Evolutionary conservation across 495 filamentous ascomycete genomes (phyloP).

Genomic region (Lentithecium fluviatile): DNA sequence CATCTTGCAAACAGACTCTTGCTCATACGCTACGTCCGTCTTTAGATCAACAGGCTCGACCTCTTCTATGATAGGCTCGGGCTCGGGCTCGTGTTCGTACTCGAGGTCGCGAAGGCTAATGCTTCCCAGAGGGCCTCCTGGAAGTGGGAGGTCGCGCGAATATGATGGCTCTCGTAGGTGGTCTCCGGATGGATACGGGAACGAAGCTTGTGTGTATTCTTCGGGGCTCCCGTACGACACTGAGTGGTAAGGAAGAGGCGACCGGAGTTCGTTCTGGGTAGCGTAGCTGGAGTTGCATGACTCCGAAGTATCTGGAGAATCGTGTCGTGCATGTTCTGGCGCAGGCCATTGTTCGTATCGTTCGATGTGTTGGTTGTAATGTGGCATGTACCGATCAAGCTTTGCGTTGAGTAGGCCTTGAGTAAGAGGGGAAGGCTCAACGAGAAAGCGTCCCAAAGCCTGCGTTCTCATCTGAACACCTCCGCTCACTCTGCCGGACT

Average conservation of each 20-base stretch:
- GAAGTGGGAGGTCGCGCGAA: not conserved
- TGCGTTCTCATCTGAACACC: conserved; percentile 13
- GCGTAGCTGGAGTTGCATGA: conserved; percentile 23
- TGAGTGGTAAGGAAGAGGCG: conserved; percentile 4
- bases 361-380: conserved; percentile 8
- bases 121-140: not conserved
- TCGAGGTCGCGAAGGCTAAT: conserved; percentile 37
- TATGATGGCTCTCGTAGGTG: not conserved
- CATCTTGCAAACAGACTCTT: conserved; percentile 16
- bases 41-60: conserved; percentile 24
- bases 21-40: conserved; percentile 25
- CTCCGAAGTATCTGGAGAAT: conserved; percentile 25
- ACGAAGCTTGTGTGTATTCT: not conserved
- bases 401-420: conserved; percentile 12
- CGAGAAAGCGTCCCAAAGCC: conserved; percentile 29
- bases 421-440: conserved; percentile 21
- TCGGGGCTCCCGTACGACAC: conserved; percentile 6
- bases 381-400: conserved; percentile 2
- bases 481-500: not conserved
- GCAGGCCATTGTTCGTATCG: conserved; percentile 12
- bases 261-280: conserved; percentile 23
- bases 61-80: conserved; percentile 27
- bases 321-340: conserved; percentile 5
- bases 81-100: conserved; percentile 24
- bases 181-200: conserved; percentile 16